Conservation (phyloP, 345 rosid species). For the Gossypium ekmanianum region DNA sequence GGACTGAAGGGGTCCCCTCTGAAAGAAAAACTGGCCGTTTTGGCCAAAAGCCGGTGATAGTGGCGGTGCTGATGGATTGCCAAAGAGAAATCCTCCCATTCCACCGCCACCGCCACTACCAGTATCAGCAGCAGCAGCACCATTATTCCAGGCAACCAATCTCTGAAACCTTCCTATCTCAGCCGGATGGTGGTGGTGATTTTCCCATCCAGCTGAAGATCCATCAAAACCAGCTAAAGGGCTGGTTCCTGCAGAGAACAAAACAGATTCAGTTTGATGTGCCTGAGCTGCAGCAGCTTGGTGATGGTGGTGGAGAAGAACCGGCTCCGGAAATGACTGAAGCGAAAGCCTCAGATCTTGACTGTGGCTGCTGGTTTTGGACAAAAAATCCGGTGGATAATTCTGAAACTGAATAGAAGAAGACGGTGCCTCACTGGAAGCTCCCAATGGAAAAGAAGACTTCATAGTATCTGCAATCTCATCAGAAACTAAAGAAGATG, state of each 20-base stretch:
- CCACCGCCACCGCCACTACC: conserved; percentile 10
- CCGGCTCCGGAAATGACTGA: conserved; percentile 68
- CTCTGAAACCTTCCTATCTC: conserved; percentile 61
- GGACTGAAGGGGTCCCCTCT: conserved; percentile 99
- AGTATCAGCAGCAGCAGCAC: conserved; percentile 12
- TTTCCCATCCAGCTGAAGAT: conserved; percentile 54
- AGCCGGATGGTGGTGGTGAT: conserved; percentile 26
- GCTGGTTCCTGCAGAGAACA: conserved; percentile 42
- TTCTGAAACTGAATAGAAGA: conserved; percentile 45
- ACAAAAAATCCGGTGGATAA: conserved; percentile 65
- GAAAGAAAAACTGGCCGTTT: conserved; percentile 55
- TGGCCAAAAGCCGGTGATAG: conserved; percentile 57
- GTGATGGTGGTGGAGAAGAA: conserved; percentile 37
- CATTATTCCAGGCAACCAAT: conserved; percentile 50
- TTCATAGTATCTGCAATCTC: conserved; percentile 82
- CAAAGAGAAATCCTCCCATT: conserved; percentile 37
- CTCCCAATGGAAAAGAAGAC: conserved; percentile 59
- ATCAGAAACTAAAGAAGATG: conserved; percentile 65
- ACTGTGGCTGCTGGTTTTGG: conserved; percentile 64
- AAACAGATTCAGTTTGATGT: conserved; percentile 39
- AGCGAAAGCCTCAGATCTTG: conserved; percentile 94
- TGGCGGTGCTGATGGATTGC: conserved; percentile 34
- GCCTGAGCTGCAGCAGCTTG: conserved; percentile 15
- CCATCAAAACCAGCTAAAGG: conserved; percentile 39
- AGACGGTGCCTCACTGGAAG: conserved; percentile 41